A percentile compares a stretch with the other conserved stretches of the same genome.
These are phyloP conservation scores for Pachyrhizus erosus DNA, from an alignment of 306 rosid genomes.

Conservation along the genomic window DNA sequence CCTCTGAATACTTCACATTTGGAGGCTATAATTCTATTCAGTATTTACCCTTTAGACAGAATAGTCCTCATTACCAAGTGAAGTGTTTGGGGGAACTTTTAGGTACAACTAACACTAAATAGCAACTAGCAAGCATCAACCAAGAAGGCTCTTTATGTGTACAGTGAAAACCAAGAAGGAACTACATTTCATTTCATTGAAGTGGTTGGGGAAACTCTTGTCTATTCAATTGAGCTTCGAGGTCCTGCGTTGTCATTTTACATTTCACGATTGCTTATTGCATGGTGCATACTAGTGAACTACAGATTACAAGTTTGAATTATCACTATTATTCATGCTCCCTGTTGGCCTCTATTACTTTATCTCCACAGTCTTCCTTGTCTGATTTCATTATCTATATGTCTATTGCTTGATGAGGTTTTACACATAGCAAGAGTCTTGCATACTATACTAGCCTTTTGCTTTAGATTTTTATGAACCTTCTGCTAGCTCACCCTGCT, in stretches of 20 bases:
- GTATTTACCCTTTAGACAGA: neutral
- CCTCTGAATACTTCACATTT: neutral
- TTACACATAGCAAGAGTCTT: neutral
- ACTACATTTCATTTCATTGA: neutral
- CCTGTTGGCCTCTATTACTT: neutral
- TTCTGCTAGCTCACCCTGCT: neutral
- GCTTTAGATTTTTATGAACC: neutral
- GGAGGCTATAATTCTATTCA: neutral
- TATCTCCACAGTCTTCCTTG: neutral
- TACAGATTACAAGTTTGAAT: neutral
- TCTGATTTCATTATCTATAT: neutral
- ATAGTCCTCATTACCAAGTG: neutral
- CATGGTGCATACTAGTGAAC: no score
- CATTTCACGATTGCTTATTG: neutral
- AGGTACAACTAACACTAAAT: neutral
- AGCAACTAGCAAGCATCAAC: neutral
- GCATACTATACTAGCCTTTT: neutral
- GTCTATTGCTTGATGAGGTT: neutral
- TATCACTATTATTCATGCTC: neutral
- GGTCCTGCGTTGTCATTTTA: neutral
- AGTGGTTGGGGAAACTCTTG: neutral
- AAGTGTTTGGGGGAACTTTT: constrained; percentile 31
- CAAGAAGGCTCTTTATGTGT: neutral
- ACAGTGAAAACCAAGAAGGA: neutral
- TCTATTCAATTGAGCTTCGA: neutral